phyloP scores from a whole-genome alignment of 257 asterid species.

The Jasminum sambac region DNA sequence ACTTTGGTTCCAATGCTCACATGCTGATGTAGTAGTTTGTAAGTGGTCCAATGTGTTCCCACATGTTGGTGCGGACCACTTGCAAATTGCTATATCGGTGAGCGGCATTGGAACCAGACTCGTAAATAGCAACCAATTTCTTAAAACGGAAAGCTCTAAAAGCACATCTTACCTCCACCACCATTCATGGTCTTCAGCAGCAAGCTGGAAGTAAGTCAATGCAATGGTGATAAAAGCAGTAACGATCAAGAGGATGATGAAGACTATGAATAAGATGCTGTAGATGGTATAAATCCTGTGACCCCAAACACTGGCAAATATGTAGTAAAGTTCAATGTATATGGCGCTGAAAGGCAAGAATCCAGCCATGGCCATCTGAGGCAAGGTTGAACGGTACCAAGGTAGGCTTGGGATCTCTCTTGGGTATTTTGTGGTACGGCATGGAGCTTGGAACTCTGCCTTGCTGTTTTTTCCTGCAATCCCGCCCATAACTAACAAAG shows the following conservation, averaged over 20 bases:
- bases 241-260: conserved; percentile 46
- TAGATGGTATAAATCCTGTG: conserved; percentile 49
- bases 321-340: conserved; percentile 53
- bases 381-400: conserved; percentile 47
- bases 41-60: no score
- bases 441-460: conserved; percentile 53
- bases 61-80: no score
- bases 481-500: conserved; percentile 49
- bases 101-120: no score
- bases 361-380: conserved; percentile 60
- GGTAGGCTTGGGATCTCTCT: conserved; percentile 48
- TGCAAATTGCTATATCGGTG: no score
- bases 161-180: conserved; percentile 45
- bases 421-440: conserved; percentile 50
- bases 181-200: conserved; percentile 56
- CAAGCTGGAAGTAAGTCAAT: conserved; percentile 53
- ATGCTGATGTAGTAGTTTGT: no score
- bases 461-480: conserved; percentile 48
- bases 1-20: no score
- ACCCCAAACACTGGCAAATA: conserved; percentile 56
- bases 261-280: conserved; percentile 47
- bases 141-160: neutral
- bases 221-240: conserved; percentile 55
- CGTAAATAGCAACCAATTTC: no score
- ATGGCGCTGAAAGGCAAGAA: conserved; percentile 54